These are phyloP conservation scores for Colletotrichum neosansevieriae DNA, from an alignment of 2,329 filamentous ascomycete species.

Conservation along the genomic window DNA sequence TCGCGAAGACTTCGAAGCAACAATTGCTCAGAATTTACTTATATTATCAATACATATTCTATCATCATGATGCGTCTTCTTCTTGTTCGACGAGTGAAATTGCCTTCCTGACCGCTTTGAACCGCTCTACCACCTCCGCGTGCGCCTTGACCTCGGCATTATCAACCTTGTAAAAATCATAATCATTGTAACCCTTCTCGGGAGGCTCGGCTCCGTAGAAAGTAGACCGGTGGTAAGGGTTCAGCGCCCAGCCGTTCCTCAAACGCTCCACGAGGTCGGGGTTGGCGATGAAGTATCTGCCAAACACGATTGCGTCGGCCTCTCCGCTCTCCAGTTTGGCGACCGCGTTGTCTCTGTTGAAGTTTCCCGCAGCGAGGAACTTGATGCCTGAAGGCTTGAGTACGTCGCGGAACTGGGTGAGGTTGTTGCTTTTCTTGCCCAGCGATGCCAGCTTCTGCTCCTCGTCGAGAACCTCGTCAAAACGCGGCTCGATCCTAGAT, in stretches of 20 bases:
- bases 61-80: not conserved
- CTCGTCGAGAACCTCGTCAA: slow-evolving; percentile 60
- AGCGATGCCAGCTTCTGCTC: slow-evolving; percentile 56
- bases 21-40: not conserved
- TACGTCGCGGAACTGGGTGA: slow-evolving; percentile 56
- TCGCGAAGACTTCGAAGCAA: no score
- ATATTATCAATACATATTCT: slow-evolving; percentile 7
- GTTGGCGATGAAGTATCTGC: slow-evolving; percentile 46
- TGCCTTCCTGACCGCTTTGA: not conserved
- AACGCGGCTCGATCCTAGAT: slow-evolving; percentile 58
- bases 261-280: slow-evolving; percentile 47
- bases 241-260: slow-evolving; percentile 42
- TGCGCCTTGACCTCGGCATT: slow-evolving; percentile 14
- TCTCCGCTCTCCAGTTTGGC: slow-evolving; percentile 53
- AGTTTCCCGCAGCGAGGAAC: slow-evolving; percentile 65
- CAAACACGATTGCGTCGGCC: slow-evolving; percentile 50
- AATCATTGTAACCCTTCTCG: slow-evolving; percentile 52
- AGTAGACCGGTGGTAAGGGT: slow-evolving; percentile 43
- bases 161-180: slow-evolving; percentile 48
- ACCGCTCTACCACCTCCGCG: not conserved
- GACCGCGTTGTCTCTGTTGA: slow-evolving; percentile 52
- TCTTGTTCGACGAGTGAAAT: not conserved
- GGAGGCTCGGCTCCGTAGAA: slow-evolving; percentile 49
- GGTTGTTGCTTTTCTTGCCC: slow-evolving; percentile 47
- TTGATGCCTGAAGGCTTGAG: slow-evolving; percentile 53